Conservation (phyloP, 345 rosid species). For the Eucalyptus sp. region DNA sequence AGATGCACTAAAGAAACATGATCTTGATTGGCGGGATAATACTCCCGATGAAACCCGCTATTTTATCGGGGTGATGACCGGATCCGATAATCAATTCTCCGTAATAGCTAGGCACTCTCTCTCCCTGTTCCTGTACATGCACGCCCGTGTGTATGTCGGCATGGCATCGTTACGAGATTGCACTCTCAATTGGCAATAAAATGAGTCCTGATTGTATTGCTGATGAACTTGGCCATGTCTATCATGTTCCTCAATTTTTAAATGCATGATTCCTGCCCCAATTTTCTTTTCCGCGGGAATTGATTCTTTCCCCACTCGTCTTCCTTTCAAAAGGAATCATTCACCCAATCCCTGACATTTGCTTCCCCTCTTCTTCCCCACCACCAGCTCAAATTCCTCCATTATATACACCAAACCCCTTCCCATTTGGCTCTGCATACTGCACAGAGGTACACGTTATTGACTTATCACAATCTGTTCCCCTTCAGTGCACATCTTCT, state of each 20-base stretch:
- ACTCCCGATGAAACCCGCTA: neutral
- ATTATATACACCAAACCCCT: conserved; percentile 5
- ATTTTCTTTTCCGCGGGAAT: neutral
- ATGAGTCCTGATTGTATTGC: neutral
- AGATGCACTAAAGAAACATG: neutral
- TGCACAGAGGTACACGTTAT: neutral
- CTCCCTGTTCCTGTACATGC: neutral
- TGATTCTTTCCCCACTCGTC: neutral
- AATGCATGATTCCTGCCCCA: neutral
- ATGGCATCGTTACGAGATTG: neutral
- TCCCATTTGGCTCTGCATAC: neutral
- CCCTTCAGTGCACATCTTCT: neutral
- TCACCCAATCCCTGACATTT: conserved; percentile 1
- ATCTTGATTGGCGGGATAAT: neutral
- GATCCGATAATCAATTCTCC: neutral
- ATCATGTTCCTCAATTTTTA: neutral
- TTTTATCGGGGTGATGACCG: neutral
- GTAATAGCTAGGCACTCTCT: neutral
- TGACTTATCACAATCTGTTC: neutral
- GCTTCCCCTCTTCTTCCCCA: neutral
- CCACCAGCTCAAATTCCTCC: conserved; percentile 1
- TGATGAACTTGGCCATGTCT: neutral
- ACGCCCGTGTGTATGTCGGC: neutral
- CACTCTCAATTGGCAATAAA: neutral
- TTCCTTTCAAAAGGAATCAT: neutral